Evolutionary conservation across 2,329 filamentous ascomycete genomes (phyloP), one percentile per base, ranked within the genome.

Genomic region (Rutstroemia sp.): DNA sequence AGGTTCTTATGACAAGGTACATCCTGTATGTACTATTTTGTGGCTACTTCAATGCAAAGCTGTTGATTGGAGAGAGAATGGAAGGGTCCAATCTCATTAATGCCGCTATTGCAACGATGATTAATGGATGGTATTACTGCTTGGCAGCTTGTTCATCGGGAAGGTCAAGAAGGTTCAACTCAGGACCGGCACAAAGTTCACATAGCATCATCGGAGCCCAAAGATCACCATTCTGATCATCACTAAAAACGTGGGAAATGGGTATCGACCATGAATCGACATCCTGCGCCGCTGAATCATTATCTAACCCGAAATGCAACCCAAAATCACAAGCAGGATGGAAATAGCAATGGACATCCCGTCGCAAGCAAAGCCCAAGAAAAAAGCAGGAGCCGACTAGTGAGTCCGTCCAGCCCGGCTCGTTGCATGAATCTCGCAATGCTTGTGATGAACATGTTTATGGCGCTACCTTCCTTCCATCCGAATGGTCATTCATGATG

Each of bases 401-500:
- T 10, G 23, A 44, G 17, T 21, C 17, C 39, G 17, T 21, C 17
- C 39, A 47, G 45, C 27, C 23, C 17, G 45, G 30, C 25, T 51
- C 21, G 47, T 58, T 21, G 58, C 59, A 60, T 60, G 57, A 60
- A 59, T 54, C 21, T 21, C 19, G n/a, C 6, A 41, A 52, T 34
- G 23, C 53, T 59, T 62, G 58, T 59, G 61, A 62, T 58, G 58
- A 63, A 60, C 59, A 56, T 57, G 51, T 58, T 58, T 58, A 52
- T 38, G 25, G 21, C 48, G 48, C 27, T 30, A 54, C 23, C 37
- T 7, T 34, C 30, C 30, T 4, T 34, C 37, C 52, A 41, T 38
- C 44, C 45, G 44, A 39, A 45, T 50, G 10, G 37, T 10, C 8
- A 21, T 23, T 37, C 50, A 48, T 10, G n/a, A 21, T 23, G 41